Evolutionary conservation across 441 rosid species (phyloP), one percentile per base, ranked within the genome.

Genomic region (Heliophila coronopifolia): DNA sequence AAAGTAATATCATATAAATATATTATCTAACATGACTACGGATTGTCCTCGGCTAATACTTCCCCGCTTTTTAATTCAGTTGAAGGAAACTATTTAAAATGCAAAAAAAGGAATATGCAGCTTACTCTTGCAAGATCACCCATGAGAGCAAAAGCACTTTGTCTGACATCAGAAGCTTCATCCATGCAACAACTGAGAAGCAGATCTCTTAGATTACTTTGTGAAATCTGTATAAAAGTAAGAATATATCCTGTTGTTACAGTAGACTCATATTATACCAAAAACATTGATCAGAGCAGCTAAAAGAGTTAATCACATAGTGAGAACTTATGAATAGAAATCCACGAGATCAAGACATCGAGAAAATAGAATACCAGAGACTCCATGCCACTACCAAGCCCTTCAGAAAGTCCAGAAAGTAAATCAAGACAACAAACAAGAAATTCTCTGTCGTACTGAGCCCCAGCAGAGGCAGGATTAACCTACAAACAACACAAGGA

Each of bases 51-150:
- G 6, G 25, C 7, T 9, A 13, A 13, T 25, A 12, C 27, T 52
- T 15, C 31, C 13, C 18, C 7, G 17, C 23, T 44, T 15, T 16
- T 54, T 18, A 13, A n/a, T 28, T 16, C 4, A 32, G 38, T 27
- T 14, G 9, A 18, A 18, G 14, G 28, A 35, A 11, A n/a, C 32
- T 27, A 17, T 17, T n/a, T 13, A 2, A 49, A 35, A 33, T 6
- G 28, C 23, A 28, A 11, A 12, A 9, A n/a, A n/a, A n/a, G n/a
- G 13, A 25, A 44, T 14, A 45, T 59, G 54, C 11, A 40, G 62
- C 90, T 57, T 79, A 93, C 99, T 66, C 83, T 84, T 16, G 97
- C 93, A 58, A 93, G 88, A 71, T 93, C 97, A 38, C 99, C 99
- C 55, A 93, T 76, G 37, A 93, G 90, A 12, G 99, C 97, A 82